Evolutionary conservation across 2,329 filamentous ascomycete genomes (phyloP).

Genomic region (Diaporthe batatas): DNA sequence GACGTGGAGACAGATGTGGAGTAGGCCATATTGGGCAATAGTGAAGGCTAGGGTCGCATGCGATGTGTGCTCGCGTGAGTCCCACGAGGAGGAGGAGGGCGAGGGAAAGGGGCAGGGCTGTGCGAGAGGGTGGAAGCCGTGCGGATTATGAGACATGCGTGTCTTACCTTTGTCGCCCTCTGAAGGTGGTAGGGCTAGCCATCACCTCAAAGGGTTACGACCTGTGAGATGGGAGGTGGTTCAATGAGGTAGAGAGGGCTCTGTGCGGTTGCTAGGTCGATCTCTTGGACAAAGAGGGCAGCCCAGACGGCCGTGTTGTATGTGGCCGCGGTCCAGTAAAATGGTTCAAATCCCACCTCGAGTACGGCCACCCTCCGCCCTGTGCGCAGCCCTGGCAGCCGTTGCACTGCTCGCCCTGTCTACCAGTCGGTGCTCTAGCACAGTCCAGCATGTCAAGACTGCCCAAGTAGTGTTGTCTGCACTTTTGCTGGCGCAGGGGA

Average conservation of each 20-base stretch:
- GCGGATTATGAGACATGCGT: constrained; percentile 15
- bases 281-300: constrained; percentile 23
- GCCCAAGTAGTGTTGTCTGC: constrained; percentile 28
- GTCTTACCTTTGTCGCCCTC: constrained; percentile 36
- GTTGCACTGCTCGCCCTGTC: not conserved
- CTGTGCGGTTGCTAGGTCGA: constrained; percentile 16
- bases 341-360: not conserved
- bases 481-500: constrained; percentile 20
- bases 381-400: not conserved
- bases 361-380: not conserved
- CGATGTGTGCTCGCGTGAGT: constrained; percentile 19
- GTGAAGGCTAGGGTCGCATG: constrained; percentile 6
- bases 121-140: not conserved
- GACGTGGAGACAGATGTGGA: constrained; percentile 31
- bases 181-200: constrained; percentile 13
- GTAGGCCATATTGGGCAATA: constrained; percentile 15
- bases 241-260: constrained; percentile 11
- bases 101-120: not conserved
- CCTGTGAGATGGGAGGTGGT: not conserved
- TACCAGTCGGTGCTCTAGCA: not conserved
- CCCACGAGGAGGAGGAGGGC: constrained; percentile 28
- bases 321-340: not conserved
- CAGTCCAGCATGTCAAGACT: constrained; percentile 27
- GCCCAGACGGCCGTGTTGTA: constrained; percentile 6
- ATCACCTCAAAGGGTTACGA: constrained; percentile 17